Percentiles rank a stretch among this genome's conserved stretches.
Evolutionary conservation across 371 early-diverging fungal species (phyloP).

Genomic region (Mucor sp.): DNA sequence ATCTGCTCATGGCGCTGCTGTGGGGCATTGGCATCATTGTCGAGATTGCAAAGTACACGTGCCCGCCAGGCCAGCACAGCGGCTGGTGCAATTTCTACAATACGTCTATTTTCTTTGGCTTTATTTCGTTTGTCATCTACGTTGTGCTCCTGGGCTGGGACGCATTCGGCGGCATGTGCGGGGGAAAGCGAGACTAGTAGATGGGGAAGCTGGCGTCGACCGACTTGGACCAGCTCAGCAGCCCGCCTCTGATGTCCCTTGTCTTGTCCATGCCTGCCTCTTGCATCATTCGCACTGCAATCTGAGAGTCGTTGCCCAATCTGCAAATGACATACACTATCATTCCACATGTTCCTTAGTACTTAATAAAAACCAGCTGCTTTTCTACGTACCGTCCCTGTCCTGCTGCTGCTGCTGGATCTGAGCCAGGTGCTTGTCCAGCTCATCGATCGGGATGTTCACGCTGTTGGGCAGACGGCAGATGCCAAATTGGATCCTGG

Average conservation of each 20-base stretch:
- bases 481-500: slow-evolving; percentile 80
- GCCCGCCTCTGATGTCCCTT: slow-evolving; percentile 84
- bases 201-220: slow-evolving; percentile 85
- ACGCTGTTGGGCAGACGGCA: slow-evolving; percentile 71
- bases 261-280: slow-evolving; percentile 53
- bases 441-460: slow-evolving; percentile 56
- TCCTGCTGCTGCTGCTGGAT: slow-evolving; percentile 35
- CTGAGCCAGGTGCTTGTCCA: slow-evolving; percentile 43
- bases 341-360: slow-evolving; percentile 14
- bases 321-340: slow-evolving; percentile 90
- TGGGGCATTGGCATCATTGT: slow-evolving; percentile 64
- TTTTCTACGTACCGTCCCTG: slow-evolving; percentile 32
- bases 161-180: slow-evolving; percentile 38
- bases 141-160: slow-evolving; percentile 54
- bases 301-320: slow-evolving; percentile 89
- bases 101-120: slow-evolving; percentile 57
- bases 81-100: slow-evolving; percentile 65
- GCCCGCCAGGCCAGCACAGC: slow-evolving; percentile 46
- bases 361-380: background rate
- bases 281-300: slow-evolving; percentile 73
- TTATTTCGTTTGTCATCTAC: slow-evolving; percentile 50
- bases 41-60: slow-evolving; percentile 53
- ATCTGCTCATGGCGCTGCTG: slow-evolving; percentile 48
- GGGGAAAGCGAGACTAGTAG: slow-evolving; percentile 55
- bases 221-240: slow-evolving; percentile 72